These are phyloP conservation scores for Handroanthus guayacan DNA, from an alignment of 257 asterid species.

Conservation along the genomic window DNA sequence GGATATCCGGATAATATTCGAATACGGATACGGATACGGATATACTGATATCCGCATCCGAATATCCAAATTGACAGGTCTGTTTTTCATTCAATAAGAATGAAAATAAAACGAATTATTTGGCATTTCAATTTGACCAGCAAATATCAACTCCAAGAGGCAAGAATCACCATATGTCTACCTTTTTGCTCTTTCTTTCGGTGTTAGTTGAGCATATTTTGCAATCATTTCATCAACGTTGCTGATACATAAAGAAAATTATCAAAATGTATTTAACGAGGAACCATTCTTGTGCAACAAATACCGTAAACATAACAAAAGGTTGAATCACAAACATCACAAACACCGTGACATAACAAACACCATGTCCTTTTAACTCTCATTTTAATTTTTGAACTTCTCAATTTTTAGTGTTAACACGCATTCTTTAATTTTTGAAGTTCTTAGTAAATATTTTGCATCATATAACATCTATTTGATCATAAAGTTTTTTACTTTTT, in stretches of 20 bases:
- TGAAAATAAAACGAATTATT: slow-evolving; percentile 25
- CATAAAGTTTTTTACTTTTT: too few relatives aligned
- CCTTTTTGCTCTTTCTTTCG: slow-evolving; percentile 91
- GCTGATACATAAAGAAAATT: slow-evolving; percentile 49
- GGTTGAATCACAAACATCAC: neutral
- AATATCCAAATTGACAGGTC: too few relatives aligned
- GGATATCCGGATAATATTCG: too few relatives aligned
- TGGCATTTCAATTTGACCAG: neutral
- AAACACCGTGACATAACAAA: too few relatives aligned
- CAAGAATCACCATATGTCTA: slow-evolving; percentile 27
- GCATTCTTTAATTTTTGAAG: too few relatives aligned
- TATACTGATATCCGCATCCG: too few relatives aligned
- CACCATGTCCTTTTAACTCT: too few relatives aligned
- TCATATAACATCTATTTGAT: too few relatives aligned
- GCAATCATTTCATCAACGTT: slow-evolving; percentile 82
- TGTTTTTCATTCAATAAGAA: slow-evolving; percentile 44
- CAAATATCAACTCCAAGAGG: slow-evolving; percentile 22
- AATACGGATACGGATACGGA: too few relatives aligned
- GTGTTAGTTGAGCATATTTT: slow-evolving; percentile 80
- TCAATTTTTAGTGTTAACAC: too few relatives aligned
- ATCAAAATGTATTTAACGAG: neutral
- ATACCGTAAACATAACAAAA: neutral
- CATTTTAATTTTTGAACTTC: too few relatives aligned
- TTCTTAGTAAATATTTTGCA: too few relatives aligned
- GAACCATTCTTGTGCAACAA: neutral